These are phyloP conservation scores for Metschnikowia shivogae DNA, from an alignment of 805 yeast species.

Conservation along the genomic window DNA sequence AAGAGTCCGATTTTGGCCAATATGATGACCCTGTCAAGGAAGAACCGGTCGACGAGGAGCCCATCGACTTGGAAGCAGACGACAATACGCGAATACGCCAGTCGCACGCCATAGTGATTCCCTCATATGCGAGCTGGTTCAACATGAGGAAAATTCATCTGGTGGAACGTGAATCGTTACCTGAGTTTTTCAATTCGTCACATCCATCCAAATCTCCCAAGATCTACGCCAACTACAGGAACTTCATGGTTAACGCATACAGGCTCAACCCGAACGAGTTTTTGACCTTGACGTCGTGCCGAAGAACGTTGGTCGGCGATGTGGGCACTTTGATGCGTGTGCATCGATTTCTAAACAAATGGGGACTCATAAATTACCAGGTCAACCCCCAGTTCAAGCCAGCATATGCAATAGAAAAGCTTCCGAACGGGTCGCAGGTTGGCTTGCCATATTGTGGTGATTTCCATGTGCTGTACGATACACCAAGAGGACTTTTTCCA, in stretches of 20 bases:
- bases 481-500: constrained; percentile 90
- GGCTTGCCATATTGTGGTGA: constrained; percentile 72
- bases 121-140: constrained; percentile 89
- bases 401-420: constrained; percentile 49
- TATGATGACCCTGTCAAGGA: background rate
- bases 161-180: constrained; percentile 78
- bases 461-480: constrained; percentile 73
- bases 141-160: constrained; percentile 64
- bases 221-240: constrained; percentile 75
- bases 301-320: constrained; percentile 88
- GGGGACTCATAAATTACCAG: constrained; percentile 94
- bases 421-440: constrained; percentile 39
- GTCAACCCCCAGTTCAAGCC: constrained; percentile 78
- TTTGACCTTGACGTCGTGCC: constrained; percentile 82
- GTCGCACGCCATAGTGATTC: constrained; percentile 79
- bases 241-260: constrained; percentile 85
- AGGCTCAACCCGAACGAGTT: constrained; percentile 87
- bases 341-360: constrained; percentile 76
- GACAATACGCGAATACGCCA: constrained; percentile 41
- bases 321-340: constrained; percentile 84
- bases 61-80: constrained; percentile 13
- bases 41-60: background rate
- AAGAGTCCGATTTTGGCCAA: too few species aligned
- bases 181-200: constrained; percentile 76
- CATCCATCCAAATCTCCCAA: constrained; percentile 78